These are phyloP conservation scores for Boletus bicolor DNA, from an alignment of 768 basidiomycete species.

Conservation along the genomic window DNA sequence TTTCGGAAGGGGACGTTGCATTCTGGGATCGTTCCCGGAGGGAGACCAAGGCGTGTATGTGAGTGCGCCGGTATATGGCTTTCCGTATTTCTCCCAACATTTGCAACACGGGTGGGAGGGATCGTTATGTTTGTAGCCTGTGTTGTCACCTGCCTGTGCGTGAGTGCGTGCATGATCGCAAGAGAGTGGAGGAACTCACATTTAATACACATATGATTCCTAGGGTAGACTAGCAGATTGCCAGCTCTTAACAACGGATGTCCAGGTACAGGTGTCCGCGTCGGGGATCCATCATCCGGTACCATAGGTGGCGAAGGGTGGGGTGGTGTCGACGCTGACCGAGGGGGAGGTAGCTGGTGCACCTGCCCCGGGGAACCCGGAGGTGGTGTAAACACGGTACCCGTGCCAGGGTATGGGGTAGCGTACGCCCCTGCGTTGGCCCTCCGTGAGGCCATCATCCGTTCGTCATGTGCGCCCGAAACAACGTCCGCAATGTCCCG, in stretches of 20 bases:
- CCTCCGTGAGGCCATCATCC: constrained; percentile 6
- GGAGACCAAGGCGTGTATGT: constrained; percentile 46
- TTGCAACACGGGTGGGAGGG: constrained; percentile 63
- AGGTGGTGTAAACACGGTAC: constrained; percentile 13
- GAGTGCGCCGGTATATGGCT: constrained; percentile 58
- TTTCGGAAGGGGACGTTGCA: constrained; percentile 30
- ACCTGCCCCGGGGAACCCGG: background rate
- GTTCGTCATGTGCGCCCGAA: constrained; percentile 25
- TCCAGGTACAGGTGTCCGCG: constrained; percentile 57
- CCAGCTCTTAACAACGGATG: constrained; percentile 64
- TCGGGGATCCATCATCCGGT: constrained; percentile 60
- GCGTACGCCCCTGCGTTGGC: constrained; percentile 23
- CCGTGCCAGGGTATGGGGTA: constrained; percentile 8
- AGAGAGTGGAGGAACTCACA: constrained; percentile 41
- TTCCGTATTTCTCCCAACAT: constrained; percentile 73
- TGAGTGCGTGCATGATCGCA: background rate
- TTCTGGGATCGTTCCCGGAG: constrained; percentile 18
- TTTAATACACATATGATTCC: constrained; percentile 59
- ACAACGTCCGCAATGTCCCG: constrained; percentile 29
- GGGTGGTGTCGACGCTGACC: constrained; percentile 16
- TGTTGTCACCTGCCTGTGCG: constrained; percentile 56
- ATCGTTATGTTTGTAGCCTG: constrained; percentile 69
- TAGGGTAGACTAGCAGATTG: constrained; percentile 66
- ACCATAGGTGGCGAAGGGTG: constrained; percentile 5
- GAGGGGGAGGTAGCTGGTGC: constrained; percentile 2